Evolutionary conservation across 768 basidiomycete species (phyloP).

Genomic region (Ephemerocybe angulata): DNA sequence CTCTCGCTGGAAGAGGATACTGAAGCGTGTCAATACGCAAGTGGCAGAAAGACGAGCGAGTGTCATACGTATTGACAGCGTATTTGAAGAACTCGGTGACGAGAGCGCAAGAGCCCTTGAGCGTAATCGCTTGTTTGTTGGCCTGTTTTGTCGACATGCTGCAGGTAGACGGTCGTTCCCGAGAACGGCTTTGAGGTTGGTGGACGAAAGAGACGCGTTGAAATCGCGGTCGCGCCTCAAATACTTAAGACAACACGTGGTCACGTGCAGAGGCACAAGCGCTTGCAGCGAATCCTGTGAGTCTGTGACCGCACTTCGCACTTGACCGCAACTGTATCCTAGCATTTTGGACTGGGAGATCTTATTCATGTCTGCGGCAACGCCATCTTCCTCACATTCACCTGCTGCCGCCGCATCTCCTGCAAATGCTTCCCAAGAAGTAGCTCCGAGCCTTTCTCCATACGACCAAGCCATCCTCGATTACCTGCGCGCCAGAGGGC

Average conservation of each 20-base stretch:
- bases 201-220: conserved; percentile 3
- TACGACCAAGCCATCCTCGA: conserved; percentile 44
- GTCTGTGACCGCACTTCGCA: neutral
- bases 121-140: conserved; percentile 77
- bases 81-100: conserved; percentile 99
- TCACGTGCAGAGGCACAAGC: conserved; percentile 26
- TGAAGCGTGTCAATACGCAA: conserved; percentile 28
- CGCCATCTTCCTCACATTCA: conserved; percentile 48
- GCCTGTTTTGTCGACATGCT: conserved; percentile 47
- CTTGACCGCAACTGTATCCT: neutral
- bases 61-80: conserved; percentile 88
- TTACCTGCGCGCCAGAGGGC: conserved; percentile 48
- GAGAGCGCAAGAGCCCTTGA: conserved; percentile 90
- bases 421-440: conserved; percentile 35
- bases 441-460: conserved; percentile 31
- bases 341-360: too few relatives aligned
- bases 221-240: conserved; percentile 18
- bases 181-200: conserved; percentile 11
- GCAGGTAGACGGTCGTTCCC: conserved; percentile 9
- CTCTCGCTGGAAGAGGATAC: conserved; percentile 93
- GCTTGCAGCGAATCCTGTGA: neutral
- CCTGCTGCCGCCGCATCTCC: conserved; percentile 47
- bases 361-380: conserved; percentile 41
- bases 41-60: neutral
- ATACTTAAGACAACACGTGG: conserved; percentile 22